Conservation (phyloP, 2,329 filamentous ascomycete species). For the Beauveria medogensis region DNA sequence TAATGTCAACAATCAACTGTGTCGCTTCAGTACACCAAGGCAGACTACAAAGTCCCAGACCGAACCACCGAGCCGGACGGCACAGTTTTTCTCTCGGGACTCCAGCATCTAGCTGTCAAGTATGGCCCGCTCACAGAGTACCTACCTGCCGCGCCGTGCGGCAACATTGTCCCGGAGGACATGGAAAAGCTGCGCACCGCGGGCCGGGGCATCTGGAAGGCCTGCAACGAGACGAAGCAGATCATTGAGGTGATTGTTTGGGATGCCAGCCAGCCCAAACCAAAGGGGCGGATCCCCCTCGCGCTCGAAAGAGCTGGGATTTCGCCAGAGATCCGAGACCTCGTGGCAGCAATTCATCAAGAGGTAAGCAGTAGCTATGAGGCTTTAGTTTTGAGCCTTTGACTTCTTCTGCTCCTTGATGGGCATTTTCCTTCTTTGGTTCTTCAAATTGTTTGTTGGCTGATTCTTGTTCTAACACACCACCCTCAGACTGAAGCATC, state of each 20-base stretch:
- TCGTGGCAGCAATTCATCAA: not conserved
- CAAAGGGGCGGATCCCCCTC: not conserved
- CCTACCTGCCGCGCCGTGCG: not conserved
- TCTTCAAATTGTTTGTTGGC: not conserved
- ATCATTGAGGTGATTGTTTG: not conserved
- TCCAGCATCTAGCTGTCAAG: not conserved
- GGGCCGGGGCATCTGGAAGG: not conserved
- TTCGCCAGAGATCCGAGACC: not conserved
- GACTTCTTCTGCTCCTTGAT: not conserved
- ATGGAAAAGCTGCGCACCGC: not conserved
- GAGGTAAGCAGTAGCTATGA: not conserved
- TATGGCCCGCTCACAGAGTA: not conserved
- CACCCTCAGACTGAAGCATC: not conserved
- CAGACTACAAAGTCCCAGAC: not conserved
- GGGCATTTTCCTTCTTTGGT: not conserved
- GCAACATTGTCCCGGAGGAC: not conserved
- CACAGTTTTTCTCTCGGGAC: not conserved
- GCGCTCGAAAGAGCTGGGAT: not conserved
- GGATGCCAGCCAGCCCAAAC: not conserved
- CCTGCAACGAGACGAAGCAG: not conserved
- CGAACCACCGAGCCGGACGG: not conserved
- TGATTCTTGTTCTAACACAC: not conserved
- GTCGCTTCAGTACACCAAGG: not conserved
- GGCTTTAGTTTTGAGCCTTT: not conserved
- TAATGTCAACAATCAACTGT: not conserved